Evolutionary conservation across 2,329 filamentous ascomycete species (phyloP).

Genomic region (Scedosporium apiospermum): DNA sequence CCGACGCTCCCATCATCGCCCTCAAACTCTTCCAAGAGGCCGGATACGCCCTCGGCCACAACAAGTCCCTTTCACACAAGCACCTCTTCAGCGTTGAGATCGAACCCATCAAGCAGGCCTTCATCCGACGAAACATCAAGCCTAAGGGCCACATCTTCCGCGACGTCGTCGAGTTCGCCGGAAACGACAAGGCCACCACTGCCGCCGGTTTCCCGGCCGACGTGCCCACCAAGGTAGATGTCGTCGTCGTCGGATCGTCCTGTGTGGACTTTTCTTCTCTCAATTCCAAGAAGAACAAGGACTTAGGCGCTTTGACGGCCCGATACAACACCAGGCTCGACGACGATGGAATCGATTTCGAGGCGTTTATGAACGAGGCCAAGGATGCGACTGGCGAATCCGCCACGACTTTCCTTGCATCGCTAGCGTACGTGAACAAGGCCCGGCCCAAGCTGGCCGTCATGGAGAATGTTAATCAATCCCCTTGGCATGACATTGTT

Average conservation of each 20-base stretch:
- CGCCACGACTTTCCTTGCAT: slow-evolving; percentile 51
- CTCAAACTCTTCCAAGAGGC: slow-evolving; percentile 46
- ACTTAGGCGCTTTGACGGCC: slow-evolving; percentile 16
- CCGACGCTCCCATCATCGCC: slow-evolving; percentile 63
- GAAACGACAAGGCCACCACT: slow-evolving; percentile 41
- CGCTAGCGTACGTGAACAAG: slow-evolving; percentile 45
- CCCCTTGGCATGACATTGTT: slow-evolving; percentile 49
- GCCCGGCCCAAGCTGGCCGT: slow-evolving; percentile 55
- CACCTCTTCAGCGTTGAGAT: slow-evolving; percentile 58
- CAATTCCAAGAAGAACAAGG: slow-evolving; percentile 40
- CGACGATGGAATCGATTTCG: neutral
- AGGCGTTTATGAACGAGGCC: slow-evolving; percentile 28
- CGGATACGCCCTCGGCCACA: slow-evolving; percentile 18
- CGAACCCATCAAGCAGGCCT: slow-evolving; percentile 53
- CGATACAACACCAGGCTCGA: neutral
- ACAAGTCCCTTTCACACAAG: slow-evolving; percentile 30
- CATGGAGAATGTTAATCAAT: slow-evolving; percentile 59
- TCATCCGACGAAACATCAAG: slow-evolving; percentile 50
- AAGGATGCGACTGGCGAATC: slow-evolving; percentile 50
- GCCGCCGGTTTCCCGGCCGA: slow-evolving; percentile 51
- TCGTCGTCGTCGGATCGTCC: slow-evolving; percentile 64
- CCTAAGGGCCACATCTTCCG: slow-evolving; percentile 41
- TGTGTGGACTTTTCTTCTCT: slow-evolving; percentile 66
- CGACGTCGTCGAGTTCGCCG: slow-evolving; percentile 47
- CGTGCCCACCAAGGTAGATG: slow-evolving; percentile 49